Base-by-base conservation (phyloP, 371 early-diverging fungal species). In the Mortierella sp. region DNA sequence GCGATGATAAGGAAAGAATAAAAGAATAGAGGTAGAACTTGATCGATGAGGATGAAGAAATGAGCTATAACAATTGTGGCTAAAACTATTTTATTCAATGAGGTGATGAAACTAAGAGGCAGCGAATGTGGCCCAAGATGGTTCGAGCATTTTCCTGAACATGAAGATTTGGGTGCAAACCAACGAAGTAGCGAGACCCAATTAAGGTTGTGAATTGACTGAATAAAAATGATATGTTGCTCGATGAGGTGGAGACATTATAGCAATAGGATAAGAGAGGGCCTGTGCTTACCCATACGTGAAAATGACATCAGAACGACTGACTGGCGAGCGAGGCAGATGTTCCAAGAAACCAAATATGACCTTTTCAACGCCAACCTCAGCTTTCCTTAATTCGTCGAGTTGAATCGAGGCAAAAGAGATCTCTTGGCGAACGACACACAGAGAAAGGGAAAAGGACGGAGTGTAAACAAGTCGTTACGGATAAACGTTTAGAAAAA, bases 281-380 rank as follows among this genome's bases (percentile, higher is more conserved):
- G 28, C 47, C 28, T 10, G 61, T 21, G 61, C 11, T 16, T 16
- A 4, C 8, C 15, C 36, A 63, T 69, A 69, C 70, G 70, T 69
- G 58, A 33, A 69, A 61, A 63, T 69, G 70, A 69, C 70, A 69
- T 69, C 69, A 69, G 36, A 59, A 38, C 7, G 32, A 50, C n/a
- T 16, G 22, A 55, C 4, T 24, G 22, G 55, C 32, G 52, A 52
- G 0, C 22, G 22, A 52, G 22, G 52, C 9, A 52, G 8, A 52
- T 55, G 28, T 52, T 6, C 8, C 6, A 7, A 10, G 15, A 3
- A 43, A 15, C 43, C 43, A 43, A 43, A 43, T 43, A 7, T 43
- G 43, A 15, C 43, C 43, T 43, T 36, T 36, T 6, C 36, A 6
- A 36, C 36, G 6, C 6, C 36, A 3, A 36, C 0, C 43, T 10